These are phyloP conservation scores for Apiospora malaysiana DNA, from an alignment of 2,329 filamentous ascomycete genomes.

Conservation along the genomic window DNA sequence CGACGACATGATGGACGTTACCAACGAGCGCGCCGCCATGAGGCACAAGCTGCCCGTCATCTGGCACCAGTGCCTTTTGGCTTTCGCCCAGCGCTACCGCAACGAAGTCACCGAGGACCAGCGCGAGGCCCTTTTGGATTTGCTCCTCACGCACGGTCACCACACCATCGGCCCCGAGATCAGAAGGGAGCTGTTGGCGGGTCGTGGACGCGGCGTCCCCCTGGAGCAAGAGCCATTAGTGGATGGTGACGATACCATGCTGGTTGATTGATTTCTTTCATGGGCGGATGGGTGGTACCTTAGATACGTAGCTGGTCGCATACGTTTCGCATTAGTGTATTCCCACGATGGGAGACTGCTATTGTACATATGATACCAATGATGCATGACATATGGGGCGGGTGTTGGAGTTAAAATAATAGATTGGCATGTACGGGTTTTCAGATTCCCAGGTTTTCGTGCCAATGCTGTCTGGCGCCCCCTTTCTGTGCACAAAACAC, in stretches of 20 bases:
- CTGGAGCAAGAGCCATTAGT: conserved; percentile 61
- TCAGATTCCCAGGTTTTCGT: not conserved
- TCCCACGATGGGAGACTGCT: not conserved
- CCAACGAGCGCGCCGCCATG: conserved; percentile 53
- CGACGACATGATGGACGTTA: conserved; percentile 64
- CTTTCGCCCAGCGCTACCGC: conserved; percentile 92
- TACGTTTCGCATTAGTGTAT: not conserved
- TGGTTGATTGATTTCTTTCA: conserved; percentile 61
- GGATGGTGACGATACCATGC: conserved; percentile 92
- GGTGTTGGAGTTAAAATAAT: conserved; percentile 20
- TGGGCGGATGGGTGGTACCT: conserved; percentile 22
- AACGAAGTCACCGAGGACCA: conserved; percentile 97
- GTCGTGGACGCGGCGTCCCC: conserved; percentile 80
- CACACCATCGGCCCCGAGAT: conserved; percentile 90
- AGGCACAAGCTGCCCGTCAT: conserved; percentile 81
- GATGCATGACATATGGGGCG: conserved; percentile 20
- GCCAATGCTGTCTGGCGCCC: not conserved
- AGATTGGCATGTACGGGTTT: conserved; percentile 9
- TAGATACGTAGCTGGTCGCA: conserved; percentile 22
- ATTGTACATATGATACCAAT: conserved; percentile 22
- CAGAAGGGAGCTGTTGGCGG: conserved; percentile 84
- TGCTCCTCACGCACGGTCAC: conserved; percentile 85
- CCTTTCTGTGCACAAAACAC: not conserved
- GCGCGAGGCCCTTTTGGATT: conserved; percentile 85
- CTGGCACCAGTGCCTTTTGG: conserved; percentile 93